A percentile compares a stretch with the other conserved stretches of the same genome.
Conservation (phyloP, 176 grass and related monocot genomes). For the Ananas comosus region DNA sequence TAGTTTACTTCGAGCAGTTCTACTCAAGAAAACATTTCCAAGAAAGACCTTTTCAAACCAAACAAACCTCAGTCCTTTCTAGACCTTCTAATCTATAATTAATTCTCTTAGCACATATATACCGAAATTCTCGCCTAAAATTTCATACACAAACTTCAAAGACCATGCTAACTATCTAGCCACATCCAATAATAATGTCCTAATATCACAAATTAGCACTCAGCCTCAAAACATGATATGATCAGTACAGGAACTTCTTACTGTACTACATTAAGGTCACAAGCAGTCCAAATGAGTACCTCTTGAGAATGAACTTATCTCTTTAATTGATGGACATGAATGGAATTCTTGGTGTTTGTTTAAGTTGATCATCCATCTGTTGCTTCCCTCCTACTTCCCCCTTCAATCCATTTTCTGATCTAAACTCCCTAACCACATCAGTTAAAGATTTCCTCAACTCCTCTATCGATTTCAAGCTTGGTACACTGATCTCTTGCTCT, state of each 20-base stretch:
- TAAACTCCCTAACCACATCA: constrained; percentile 45
- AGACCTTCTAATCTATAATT: not conserved
- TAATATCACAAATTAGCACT: not conserved
- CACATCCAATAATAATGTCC: not conserved
- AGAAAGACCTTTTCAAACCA: no score
- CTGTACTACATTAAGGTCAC: not conserved
- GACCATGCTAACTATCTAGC: not conserved
- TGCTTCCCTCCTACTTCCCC: constrained; percentile 35
- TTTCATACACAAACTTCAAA: not conserved
- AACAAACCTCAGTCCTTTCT: no score
- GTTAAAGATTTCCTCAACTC: constrained; percentile 35
- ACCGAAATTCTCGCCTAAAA: not conserved
- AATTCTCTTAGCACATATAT: not conserved
- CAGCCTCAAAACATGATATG: not conserved
- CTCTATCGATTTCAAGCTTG: constrained; percentile 48
- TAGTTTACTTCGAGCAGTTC: no score
- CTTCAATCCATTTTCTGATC: constrained; percentile 28
- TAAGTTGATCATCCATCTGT: constrained; percentile 13
- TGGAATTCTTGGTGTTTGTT: constrained; percentile 55
- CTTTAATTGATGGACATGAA: constrained; percentile 49
- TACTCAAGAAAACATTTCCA: no score
- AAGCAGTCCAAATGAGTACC: not conserved
- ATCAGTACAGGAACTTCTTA: not conserved
- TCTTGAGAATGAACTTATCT: not conserved
- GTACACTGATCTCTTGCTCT: constrained; percentile 16